Percentiles rank a stretch among this genome's conserved stretches.
Evolutionary conservation across 1,284 basidiomycete genomes (phyloP).

Genomic region (Trichosporon sp.): DNA sequence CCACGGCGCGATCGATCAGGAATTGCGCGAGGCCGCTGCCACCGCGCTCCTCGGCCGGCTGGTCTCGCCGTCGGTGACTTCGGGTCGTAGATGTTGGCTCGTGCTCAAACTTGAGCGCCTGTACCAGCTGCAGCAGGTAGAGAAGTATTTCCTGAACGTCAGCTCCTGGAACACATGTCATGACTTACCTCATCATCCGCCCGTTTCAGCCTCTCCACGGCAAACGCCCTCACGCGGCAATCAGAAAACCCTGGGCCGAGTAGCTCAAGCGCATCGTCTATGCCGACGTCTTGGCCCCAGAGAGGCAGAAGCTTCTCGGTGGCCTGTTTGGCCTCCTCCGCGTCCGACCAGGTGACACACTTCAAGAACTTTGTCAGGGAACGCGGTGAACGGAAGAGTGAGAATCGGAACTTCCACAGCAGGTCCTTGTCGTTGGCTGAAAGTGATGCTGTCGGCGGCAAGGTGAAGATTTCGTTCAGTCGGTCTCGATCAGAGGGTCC

Average conservation of each 20-base stretch:
- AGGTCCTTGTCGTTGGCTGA: slow-evolving; percentile 91
- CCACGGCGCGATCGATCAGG: slow-evolving; percentile 76
- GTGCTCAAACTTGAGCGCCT: slow-evolving; percentile 88
- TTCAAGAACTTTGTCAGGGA: slow-evolving; percentile 97
- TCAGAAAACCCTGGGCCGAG: slow-evolving; percentile 88
- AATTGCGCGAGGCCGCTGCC: slow-evolving; percentile 86
- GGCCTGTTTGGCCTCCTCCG: slow-evolving; percentile 93
- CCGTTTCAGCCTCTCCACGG: slow-evolving; percentile 80
- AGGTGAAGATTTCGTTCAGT: slow-evolving; percentile 76
- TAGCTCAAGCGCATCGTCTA: slow-evolving; percentile 92
- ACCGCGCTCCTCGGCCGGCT: slow-evolving; percentile 53
- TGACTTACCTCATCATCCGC: slow-evolving; percentile 85
- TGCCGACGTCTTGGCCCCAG: slow-evolving; percentile 90
- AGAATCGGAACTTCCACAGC: slow-evolving; percentile 98
- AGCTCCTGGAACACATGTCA: background rate
- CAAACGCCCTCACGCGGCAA: slow-evolving; percentile 85
- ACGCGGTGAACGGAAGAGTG: slow-evolving; percentile 66
- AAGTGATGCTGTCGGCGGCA: slow-evolving; percentile 84
- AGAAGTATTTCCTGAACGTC: slow-evolving; percentile 72
- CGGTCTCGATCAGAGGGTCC: slow-evolving; percentile 93
- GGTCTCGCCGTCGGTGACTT: slow-evolving; percentile 55
- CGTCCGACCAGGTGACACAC: slow-evolving; percentile 95
- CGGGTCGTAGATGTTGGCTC: slow-evolving; percentile 27
- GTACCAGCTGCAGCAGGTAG: slow-evolving; percentile 93
- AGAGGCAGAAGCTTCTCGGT: slow-evolving; percentile 92